Base-by-base conservation (phyloP, 2,329 filamentous ascomycete species). In the Chrysoporthe austroafricana region DNA sequence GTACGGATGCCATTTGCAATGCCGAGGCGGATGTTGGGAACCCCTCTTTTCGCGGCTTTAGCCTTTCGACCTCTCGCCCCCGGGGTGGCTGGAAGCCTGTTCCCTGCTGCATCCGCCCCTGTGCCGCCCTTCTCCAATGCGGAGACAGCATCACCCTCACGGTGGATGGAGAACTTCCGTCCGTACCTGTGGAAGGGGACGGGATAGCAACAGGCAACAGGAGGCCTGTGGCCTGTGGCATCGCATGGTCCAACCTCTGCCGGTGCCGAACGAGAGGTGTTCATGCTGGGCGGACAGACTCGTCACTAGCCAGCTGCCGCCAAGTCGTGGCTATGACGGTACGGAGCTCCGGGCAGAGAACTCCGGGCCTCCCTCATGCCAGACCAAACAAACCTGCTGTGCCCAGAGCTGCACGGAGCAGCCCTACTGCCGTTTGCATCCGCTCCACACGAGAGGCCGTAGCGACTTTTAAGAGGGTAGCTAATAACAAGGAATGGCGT, bases 1-100 rank as follows among this genome's bases (percentile, higher is more conserved):
- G 50, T 5, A 26, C 50, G 50, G 21, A 16, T 34, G 11, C 26
- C 21, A 50, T 48, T n/a, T 52, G 60, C 60, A 62, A 62, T 62
- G 60, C 60, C 60, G 60, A 62, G 54, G 50, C 21, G 50, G 32
- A 21, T 21, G 21, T 54, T 32, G 44, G 58, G 48, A 62, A 50
- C 60, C 60, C 60, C 60, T 62, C 60, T 62, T 62, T 62, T 62
- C 43, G 43, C 60, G 32, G 44, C 18, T 48, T 50, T 57, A 36
- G 54, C 34, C 34, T 57, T 18, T 13, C 54, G 39, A 39, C 9
- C 14, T 39, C 39, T n/a, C 60, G 18, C n/a, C 18, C 57, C 36
- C 11, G 50, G 44, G 44, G 60, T 50, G 60, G 60, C 60, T 62
- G 44, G 44, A 62, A 21, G 44, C 60, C 36, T 62, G 44, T 50